phyloP scores from a whole-genome alignment of 768 basidiomycete species.

The Strobilomyces confusus region DNA sequence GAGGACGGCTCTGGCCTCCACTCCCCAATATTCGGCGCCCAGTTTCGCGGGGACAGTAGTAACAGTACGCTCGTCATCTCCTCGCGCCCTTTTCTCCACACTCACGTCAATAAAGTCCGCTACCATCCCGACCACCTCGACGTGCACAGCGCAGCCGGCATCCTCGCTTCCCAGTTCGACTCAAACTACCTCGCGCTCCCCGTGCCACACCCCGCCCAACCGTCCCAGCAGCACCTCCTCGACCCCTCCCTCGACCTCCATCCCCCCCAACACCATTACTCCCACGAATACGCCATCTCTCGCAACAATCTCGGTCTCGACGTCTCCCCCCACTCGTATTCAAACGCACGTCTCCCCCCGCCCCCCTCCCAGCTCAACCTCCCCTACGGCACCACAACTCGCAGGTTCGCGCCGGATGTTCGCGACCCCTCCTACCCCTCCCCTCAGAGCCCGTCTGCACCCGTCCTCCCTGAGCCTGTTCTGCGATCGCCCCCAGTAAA shows the following conservation, averaged over 20 bases:
- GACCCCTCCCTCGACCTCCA: slow-evolving; percentile 43
- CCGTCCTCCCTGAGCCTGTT: slow-evolving; percentile 20
- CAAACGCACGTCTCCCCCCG: slow-evolving; percentile 41
- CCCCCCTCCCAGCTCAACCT: slow-evolving; percentile 24
- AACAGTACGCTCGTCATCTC: slow-evolving; percentile 34
- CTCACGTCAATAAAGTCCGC: slow-evolving; percentile 66
- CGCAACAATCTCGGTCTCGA: slow-evolving; percentile 48
- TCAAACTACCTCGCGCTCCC: slow-evolving; percentile 39
- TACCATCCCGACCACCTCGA: slow-evolving; percentile 45
- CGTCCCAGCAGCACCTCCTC: slow-evolving; percentile 38
- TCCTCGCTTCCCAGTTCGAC: slow-evolving; percentile 51
- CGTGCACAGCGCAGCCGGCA: slow-evolving; percentile 45
- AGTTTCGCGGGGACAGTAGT: slow-evolving; percentile 47
- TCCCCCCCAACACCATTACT: slow-evolving; percentile 34
- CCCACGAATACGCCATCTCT: slow-evolving; percentile 35
- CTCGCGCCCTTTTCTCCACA: slow-evolving; percentile 44
- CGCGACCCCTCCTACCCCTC: slow-evolving; percentile 37
- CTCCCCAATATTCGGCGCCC: slow-evolving; percentile 60
- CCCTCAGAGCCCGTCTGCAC: slow-evolving; percentile 24
- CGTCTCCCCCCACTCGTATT: slow-evolving; percentile 38
- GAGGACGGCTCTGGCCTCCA: slow-evolving; percentile 75
- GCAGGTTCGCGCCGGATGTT: slow-evolving; percentile 34
- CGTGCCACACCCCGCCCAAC: slow-evolving; percentile 13
- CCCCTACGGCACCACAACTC: slow-evolving; percentile 24
- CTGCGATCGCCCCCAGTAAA: slow-evolving; percentile 35